Evolutionary conservation across 1,139 yeast genomes (phyloP), one percentile per base, ranked within the genome.

Genomic region (Yamadazyma conglobata): DNA sequence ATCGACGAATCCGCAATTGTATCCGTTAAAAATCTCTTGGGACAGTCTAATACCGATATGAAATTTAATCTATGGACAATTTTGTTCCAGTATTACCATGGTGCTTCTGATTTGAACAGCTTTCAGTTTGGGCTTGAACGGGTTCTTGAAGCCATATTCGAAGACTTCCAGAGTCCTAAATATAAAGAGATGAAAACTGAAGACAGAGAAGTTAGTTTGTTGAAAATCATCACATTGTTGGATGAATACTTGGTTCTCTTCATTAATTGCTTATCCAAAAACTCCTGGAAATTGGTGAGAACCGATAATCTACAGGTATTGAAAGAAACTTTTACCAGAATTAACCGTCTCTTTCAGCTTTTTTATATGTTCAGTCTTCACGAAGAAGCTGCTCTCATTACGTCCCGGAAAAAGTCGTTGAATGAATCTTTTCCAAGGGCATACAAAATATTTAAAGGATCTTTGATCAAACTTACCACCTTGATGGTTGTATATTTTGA

Each of bases 51-150:
- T 0, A 63, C 82, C 13, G 81, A 78, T 22, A 70, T 88, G 55
- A 76, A 73, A 34, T 59, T 87, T 22, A 78, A 78, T 34, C 59
- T 91, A 3, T 89, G 97, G 96, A 74, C 76, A 27, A 67, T 85
- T 15, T 60, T 91, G 11, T 67, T 86, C 24, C 76, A 73, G 40
- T 74, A 74, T 33, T 87, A 85, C 45, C 56, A 64, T 6, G 61
- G 58, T 9, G 53, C 59, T 4, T 55, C 64, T 0, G 62, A 74
- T 27, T 36, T 61, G 10, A 44, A 44, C 0, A 63, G 67, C 22
- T 64, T 77, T 22, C 66, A 74, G 33, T 48, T 52, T n/a, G 87
- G 87, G 0, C 74, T 81, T 44, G 72, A 74, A 31, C 54, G 64
- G 22, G 73, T 76, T 18, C 32, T 67, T 16, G 44, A 53, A 8